phyloP scores from a whole-genome alignment of 306 rosid genomes.

The Rosa lucieae region DNA sequence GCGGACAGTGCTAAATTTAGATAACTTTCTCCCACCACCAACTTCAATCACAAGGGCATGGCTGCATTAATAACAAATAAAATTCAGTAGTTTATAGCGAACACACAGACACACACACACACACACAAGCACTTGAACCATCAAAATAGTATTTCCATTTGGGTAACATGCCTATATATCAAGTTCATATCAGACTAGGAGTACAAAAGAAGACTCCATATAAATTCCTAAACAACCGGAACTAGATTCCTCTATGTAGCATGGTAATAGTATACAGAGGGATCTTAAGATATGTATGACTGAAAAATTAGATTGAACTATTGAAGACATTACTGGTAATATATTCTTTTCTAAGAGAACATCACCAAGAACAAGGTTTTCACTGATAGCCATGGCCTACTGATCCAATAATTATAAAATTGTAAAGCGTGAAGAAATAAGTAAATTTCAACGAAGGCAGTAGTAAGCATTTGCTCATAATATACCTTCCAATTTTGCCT shows the following conservation, averaged over 20 bases:
- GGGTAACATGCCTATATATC: background rate
- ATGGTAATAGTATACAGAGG: background rate
- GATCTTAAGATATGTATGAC: background rate
- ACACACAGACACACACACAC: background rate
- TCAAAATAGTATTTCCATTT: constrained; percentile 1
- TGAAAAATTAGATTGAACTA: too few species aligned
- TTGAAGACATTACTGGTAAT: background rate
- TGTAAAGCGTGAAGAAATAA: background rate
- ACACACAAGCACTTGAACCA: background rate
- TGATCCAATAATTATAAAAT: background rate
- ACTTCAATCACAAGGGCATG: constrained; percentile 86
- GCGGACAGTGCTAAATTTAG: constrained; percentile 78
- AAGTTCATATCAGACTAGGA: background rate
- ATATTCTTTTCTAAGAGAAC: background rate
- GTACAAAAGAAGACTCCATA: background rate
- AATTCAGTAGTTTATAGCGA: constrained; percentile 23
- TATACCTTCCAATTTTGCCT: constrained; percentile 91
- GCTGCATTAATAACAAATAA: constrained; percentile 45
- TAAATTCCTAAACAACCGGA: background rate
- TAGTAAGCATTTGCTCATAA: background rate
- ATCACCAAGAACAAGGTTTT: background rate
- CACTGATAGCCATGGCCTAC: background rate
- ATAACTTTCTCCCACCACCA: constrained; percentile 94
- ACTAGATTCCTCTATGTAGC: constrained; percentile 7
- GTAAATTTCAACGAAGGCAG: background rate